These are phyloP conservation scores for Furcasterigmium furcatum DNA, from an alignment of 2,329 filamentous ascomycete species.

Conservation along the genomic window DNA sequence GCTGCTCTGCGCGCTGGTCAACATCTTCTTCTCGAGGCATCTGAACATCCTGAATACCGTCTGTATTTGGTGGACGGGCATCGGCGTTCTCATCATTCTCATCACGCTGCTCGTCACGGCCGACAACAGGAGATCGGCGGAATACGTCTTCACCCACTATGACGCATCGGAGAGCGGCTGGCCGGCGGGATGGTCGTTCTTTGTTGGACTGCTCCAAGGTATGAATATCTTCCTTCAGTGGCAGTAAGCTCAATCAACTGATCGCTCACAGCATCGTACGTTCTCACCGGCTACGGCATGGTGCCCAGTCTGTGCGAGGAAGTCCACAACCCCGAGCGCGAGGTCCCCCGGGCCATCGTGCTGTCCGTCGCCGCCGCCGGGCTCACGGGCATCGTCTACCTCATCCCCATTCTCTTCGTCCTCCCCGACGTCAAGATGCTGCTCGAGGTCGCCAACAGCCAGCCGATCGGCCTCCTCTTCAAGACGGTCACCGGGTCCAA, in stretches of 20 bases:
- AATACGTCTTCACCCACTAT: slow-evolving; percentile 67
- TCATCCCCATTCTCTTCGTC: slow-evolving; percentile 74
- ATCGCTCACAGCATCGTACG: slow-evolving; percentile 46
- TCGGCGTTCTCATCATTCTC: slow-evolving; percentile 50
- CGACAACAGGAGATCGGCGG: slow-evolving; percentile 45
- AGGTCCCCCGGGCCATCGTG: slow-evolving; percentile 70
- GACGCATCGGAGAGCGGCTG: slow-evolving; percentile 65
- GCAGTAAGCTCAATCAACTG: background rate
- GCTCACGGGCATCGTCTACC: slow-evolving; percentile 62
- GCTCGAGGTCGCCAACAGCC: slow-evolving; percentile 64
- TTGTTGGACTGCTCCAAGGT: slow-evolving; percentile 62
- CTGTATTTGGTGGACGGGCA: slow-evolving; percentile 70
- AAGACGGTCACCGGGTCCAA: slow-evolving; percentile 71
- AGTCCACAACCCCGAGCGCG: slow-evolving; percentile 63
- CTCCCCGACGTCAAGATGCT: slow-evolving; percentile 64
- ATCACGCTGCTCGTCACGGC: slow-evolving; percentile 58
- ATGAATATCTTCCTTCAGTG: background rate
- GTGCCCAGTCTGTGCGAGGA: slow-evolving; percentile 72
- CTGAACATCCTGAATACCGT: slow-evolving; percentile 69
- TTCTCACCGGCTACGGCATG: slow-evolving; percentile 66
- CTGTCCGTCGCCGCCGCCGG: slow-evolving; percentile 65
- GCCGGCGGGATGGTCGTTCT: slow-evolving; percentile 69
- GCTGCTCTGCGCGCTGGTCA: slow-evolving; percentile 60
- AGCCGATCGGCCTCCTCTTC: slow-evolving; percentile 75
- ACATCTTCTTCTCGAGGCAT: slow-evolving; percentile 57